A percentile compares a stretch with the other conserved stretches of the same genome.
Conservation (phyloP, 169 alveolate genomes). For the Miamiensis avidus region DNA sequence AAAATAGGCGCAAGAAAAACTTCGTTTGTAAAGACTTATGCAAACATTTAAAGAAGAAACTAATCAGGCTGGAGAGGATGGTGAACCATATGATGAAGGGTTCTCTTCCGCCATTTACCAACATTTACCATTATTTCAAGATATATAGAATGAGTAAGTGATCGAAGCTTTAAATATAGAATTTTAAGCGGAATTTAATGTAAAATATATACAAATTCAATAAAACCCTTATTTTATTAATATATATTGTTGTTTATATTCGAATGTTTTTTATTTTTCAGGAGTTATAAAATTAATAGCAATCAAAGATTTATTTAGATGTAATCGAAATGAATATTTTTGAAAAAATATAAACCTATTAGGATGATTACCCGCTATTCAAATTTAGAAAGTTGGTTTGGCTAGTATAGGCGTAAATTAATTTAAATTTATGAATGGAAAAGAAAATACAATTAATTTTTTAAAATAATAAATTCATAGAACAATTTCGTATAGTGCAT, state of each 20-base stretch:
- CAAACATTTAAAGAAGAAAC: not conserved
- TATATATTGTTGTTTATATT: too few species aligned
- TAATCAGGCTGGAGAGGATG: not conserved
- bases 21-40: not conserved
- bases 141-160: not conserved
- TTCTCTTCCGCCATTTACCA: too few species aligned
- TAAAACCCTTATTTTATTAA: too few species aligned
- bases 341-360: not conserved
- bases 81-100: not conserved
- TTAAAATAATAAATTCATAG: not conserved
- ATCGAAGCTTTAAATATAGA: not conserved
- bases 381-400: constrained; percentile 5
- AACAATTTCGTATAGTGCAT: constrained; percentile 9
- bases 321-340: constrained; percentile 14
- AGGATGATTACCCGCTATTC: not conserved
- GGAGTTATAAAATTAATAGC: not conserved
- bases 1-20: not conserved
- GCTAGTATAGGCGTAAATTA: constrained; percentile 2
- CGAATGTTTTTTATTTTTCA: not conserved
- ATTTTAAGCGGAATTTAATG: not conserved
- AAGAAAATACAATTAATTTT: not conserved
- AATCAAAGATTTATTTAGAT: constrained; percentile 1
- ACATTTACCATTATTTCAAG: not conserved
- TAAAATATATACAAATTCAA: too few species aligned
- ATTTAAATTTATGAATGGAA: too few species aligned